These are phyloP conservation scores for Lizonia empirigonia DNA, from an alignment of 2,329 filamentous ascomycete genomes.

Conservation along the genomic window DNA sequence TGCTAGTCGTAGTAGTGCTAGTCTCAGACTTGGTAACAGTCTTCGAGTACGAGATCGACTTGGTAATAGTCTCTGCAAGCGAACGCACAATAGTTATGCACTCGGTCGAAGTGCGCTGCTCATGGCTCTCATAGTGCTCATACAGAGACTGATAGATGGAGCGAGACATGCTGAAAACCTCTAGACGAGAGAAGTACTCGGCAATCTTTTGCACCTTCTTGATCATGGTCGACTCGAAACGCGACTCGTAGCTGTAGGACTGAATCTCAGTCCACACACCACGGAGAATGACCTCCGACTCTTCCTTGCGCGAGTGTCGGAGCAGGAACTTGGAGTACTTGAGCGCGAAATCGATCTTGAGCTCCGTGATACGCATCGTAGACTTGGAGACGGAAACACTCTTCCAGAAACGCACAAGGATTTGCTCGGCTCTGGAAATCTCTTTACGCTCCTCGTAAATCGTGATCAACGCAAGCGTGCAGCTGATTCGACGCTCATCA, in stretches of 20 bases:
- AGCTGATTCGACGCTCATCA: conserved; percentile 27
- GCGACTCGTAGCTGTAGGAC: conserved; percentile 27
- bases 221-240: conserved; percentile 30
- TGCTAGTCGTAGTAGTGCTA: conserved; percentile 16
- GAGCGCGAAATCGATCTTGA: conserved; percentile 28
- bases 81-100: conserved; percentile 32
- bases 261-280: conserved; percentile 31
- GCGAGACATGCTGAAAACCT: conserved; percentile 27
- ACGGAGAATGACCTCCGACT: conserved; percentile 31
- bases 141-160: conserved; percentile 34
- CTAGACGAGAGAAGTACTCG: conserved; percentile 23
- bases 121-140: conserved; percentile 31
- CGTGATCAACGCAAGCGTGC: conserved; percentile 20
- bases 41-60: conserved; percentile 24
- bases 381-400: conserved; percentile 19
- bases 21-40: conserved; percentile 14
- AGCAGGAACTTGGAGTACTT: conserved; percentile 30
- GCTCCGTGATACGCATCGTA: conserved; percentile 23
- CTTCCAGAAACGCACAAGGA: conserved; percentile 32
- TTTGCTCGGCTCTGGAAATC: conserved; percentile 31
- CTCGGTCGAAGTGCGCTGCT: conserved; percentile 32
- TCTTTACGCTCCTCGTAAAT: conserved; percentile 34
- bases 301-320: conserved; percentile 28
- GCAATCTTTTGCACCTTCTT: conserved; percentile 27
- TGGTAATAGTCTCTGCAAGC: conserved; percentile 32